Percentiles rank a stretch among this genome's conserved stretches.
Conservation (phyloP, 208 protist genomes). For the Herpetomonas tarakana region DNA sequence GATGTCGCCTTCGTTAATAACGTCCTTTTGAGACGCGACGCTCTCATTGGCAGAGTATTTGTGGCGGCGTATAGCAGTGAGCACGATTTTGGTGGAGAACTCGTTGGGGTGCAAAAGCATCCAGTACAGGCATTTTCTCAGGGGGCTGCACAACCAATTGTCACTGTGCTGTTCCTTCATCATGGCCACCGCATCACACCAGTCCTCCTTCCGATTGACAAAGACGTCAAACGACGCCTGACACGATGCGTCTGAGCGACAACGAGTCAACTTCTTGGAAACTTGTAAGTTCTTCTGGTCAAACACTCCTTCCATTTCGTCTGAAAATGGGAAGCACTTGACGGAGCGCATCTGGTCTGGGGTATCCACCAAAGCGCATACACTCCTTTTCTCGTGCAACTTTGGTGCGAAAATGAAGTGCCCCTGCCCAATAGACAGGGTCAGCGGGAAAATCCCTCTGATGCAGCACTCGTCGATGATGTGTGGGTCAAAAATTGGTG, state of each 20-base stretch:
- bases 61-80: slow-evolving; percentile 59
- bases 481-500: slow-evolving; percentile 55
- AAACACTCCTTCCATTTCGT: slow-evolving; percentile 10
- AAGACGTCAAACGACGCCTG: slow-evolving; percentile 51
- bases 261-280: slow-evolving; percentile 43
- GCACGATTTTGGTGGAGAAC: slow-evolving; percentile 66
- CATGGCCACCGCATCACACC: slow-evolving; percentile 51
- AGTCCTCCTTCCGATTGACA: slow-evolving; percentile 67
- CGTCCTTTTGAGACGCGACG: not conserved
- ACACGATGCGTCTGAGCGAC: slow-evolving; percentile 18
- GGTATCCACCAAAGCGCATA: slow-evolving; percentile 33
- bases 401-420: slow-evolving; percentile 66
- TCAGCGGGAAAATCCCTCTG: slow-evolving; percentile 71
- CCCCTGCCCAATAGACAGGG: slow-evolving; percentile 19
- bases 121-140: slow-evolving; percentile 61
- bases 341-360: slow-evolving; percentile 17
- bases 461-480: slow-evolving; percentile 69
- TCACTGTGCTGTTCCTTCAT: slow-evolving; percentile 74
- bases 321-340: slow-evolving; percentile 38
- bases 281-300: slow-evolving; percentile 22
- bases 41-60: slow-evolving; percentile 17
- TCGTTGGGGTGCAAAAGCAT: slow-evolving; percentile 60
- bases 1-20: slow-evolving; percentile 56
- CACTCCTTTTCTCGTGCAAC: slow-evolving; percentile 44
- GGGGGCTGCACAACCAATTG: slow-evolving; percentile 75